Evolutionary conservation across 2,329 filamentous ascomycete genomes (phyloP).

Genomic region (Bipolaris bicolor): DNA sequence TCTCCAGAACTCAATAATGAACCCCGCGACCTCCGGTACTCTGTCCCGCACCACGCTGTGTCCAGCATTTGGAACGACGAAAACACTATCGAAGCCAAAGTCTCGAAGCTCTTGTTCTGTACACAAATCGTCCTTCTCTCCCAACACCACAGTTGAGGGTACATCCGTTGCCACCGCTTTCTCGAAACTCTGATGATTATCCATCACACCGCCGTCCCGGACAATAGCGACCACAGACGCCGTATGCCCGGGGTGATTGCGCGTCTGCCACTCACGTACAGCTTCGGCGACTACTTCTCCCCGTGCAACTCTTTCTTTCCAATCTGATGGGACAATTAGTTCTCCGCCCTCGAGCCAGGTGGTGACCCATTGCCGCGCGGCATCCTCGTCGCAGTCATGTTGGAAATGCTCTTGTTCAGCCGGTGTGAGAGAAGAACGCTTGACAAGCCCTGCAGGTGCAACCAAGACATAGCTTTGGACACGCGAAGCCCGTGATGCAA

Average conservation of each 20-base stretch:
- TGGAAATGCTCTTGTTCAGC: constrained; percentile 28
- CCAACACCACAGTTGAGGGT: constrained; percentile 43
- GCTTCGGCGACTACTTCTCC: constrained; percentile 58
- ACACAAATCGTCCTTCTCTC: constrained; percentile 48
- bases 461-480: constrained; percentile 51
- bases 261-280: constrained; percentile 57
- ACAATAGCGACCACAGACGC: constrained; percentile 56
- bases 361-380: constrained; percentile 47
- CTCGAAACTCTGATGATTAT: constrained; percentile 45
- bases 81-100: constrained; percentile 46
- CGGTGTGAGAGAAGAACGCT: constrained; percentile 29
- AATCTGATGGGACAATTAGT: constrained; percentile 52
- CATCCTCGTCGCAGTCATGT: constrained; percentile 41
- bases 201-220: constrained; percentile 55
- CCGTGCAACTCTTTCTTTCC: constrained; percentile 50
- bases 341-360: constrained; percentile 54
- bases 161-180: constrained; percentile 34
- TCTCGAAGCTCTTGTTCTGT: constrained; percentile 39
- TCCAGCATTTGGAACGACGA: constrained; percentile 47
- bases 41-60: constrained; percentile 52
- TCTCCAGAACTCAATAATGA: constrained; percentile 43
- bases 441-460: constrained; percentile 57
- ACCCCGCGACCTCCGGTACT: constrained; percentile 45
- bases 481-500: constrained; percentile 33
- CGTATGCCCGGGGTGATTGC: constrained; percentile 54